Conservation (phyloP, 805 yeast species). For the Yarrowia deformans region DNA sequence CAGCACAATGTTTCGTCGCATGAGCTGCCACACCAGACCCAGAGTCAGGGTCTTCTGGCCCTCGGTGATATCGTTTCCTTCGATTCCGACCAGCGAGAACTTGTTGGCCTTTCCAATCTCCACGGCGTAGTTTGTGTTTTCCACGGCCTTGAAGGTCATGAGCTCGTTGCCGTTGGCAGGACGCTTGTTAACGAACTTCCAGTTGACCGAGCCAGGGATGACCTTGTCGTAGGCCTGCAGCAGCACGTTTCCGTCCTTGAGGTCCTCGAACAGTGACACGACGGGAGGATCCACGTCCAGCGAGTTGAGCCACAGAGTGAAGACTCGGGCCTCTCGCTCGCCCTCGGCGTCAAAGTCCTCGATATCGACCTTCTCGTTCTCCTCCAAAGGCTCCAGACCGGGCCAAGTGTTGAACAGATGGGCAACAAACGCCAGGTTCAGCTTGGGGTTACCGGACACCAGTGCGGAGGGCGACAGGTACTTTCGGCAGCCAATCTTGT, state of each 20-base stretch:
- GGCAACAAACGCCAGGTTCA: constrained; percentile 96
- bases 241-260: constrained; percentile 88
- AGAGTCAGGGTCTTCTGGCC: constrained; percentile 88
- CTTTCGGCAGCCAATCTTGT: constrained; percentile 88
- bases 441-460: constrained; percentile 95
- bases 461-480: constrained; percentile 92
- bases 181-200: constrained; percentile 80
- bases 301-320: constrained; percentile 96
- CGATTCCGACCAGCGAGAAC: constrained; percentile 95
- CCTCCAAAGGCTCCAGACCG: constrained; percentile 91
- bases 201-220: constrained; percentile 87
- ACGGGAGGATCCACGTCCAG: constrained; percentile 96
- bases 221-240: constrained; percentile 96
- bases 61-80: constrained; percentile 96
- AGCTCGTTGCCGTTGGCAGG: constrained; percentile 79
- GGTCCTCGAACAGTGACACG: constrained; percentile 87
- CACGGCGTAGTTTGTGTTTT: constrained; percentile 98
- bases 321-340: constrained; percentile 98
- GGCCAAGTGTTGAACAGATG: constrained; percentile 96
- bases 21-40: constrained; percentile 97
- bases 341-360: constrained; percentile 99
- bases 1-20: constrained; percentile 92
- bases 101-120: constrained; percentile 91
- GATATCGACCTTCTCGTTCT: constrained; percentile 90
- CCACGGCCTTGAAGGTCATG: constrained; percentile 91